Percentiles rank a stretch among this genome's conserved stretches.
Conservation (phyloP, 1,139 yeast genomes). For the Suhomyces wounanorum region DNA sequence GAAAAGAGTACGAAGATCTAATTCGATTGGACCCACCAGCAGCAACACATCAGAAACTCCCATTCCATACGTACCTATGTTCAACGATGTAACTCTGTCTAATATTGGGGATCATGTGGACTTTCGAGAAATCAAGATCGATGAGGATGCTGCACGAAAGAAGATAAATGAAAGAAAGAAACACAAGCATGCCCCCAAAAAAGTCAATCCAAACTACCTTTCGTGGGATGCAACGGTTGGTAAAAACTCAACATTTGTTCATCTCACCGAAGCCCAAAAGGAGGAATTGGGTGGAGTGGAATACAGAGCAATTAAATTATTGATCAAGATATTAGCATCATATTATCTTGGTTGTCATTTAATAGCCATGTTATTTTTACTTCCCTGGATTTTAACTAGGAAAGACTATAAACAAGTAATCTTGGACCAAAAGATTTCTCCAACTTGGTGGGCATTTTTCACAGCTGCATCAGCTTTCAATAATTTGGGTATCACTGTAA, state of each 20-base stretch:
- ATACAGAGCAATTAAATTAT: constrained; percentile 80
- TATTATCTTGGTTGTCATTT: constrained; percentile 81
- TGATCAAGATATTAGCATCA: constrained; percentile 62
- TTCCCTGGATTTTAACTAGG: constrained; percentile 64
- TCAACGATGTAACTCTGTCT: background rate
- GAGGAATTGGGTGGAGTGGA: constrained; percentile 98
- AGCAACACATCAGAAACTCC: background rate
- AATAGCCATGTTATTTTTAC: constrained; percentile 54
- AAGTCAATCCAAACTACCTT: constrained; percentile 56
- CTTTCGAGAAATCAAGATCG: background rate
- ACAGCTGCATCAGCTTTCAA: constrained; percentile 79
- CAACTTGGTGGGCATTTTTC: constrained; percentile 93
- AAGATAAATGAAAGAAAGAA: background rate
- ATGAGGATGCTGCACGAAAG: background rate
- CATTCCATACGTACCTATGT: background rate
- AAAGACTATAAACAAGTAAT: constrained; percentile 46
- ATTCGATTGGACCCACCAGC: constrained; percentile 41
- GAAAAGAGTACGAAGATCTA: constrained; percentile 36
- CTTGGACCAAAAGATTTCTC: constrained; percentile 57
- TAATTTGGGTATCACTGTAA: constrained; percentile 80
- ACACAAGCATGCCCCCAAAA: background rate
- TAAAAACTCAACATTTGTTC: constrained; percentile 88
- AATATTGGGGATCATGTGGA: background rate
- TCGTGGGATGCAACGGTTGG: constrained; percentile 94
- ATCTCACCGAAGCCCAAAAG: constrained; percentile 78